Conservation (phyloP, 2,329 filamentous ascomycete genomes). For the Fusarium chaquense region DNA sequence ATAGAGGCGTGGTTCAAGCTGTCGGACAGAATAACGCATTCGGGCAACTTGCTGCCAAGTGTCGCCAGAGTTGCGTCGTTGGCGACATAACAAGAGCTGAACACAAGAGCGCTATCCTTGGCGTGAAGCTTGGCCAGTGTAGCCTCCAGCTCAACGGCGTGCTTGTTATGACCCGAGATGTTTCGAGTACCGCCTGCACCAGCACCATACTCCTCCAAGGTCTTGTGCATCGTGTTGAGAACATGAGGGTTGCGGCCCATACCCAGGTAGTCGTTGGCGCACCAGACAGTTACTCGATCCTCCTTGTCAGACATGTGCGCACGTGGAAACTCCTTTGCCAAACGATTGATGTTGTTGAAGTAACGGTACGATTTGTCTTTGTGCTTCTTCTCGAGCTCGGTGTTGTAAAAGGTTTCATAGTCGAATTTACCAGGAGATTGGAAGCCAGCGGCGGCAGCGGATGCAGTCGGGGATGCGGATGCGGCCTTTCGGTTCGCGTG, state of each 20-base stretch:
- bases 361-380: conserved; percentile 99
- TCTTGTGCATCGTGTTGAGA: conserved; percentile 92
- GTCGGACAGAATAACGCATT: conserved; percentile 98
- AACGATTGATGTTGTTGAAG: conserved; percentile 99
- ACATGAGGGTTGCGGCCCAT: conserved; percentile 95
- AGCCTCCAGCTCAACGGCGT: conserved; percentile 86
- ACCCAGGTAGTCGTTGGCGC: conserved; percentile 98
- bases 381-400: conserved; percentile 97
- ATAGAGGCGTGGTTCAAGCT: conserved; percentile 98
- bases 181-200: conserved; percentile 96
- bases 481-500: conserved; percentile 42
- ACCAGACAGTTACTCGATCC: conserved; percentile 96
- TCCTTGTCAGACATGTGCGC: conserved; percentile 88
- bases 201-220: conserved; percentile 92
- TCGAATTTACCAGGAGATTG: conserved; percentile 75
- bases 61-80: conserved; percentile 98
- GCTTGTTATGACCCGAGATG: conserved; percentile 97
- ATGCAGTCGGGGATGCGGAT: conserved; percentile 40
- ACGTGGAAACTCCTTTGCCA: conserved; percentile 94
- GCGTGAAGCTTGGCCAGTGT: conserved; percentile 89
- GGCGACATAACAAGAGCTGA: conserved; percentile 97
- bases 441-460: conserved; percentile 41
- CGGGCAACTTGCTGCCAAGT: conserved; percentile 93
- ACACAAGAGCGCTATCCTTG: conserved; percentile 92
- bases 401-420: conserved; percentile 89